Percentiles rank a stretch among this genome's conserved stretches.
Conservation (phyloP, 331 rosid genomes). For the Cydonia oblonga region DNA sequence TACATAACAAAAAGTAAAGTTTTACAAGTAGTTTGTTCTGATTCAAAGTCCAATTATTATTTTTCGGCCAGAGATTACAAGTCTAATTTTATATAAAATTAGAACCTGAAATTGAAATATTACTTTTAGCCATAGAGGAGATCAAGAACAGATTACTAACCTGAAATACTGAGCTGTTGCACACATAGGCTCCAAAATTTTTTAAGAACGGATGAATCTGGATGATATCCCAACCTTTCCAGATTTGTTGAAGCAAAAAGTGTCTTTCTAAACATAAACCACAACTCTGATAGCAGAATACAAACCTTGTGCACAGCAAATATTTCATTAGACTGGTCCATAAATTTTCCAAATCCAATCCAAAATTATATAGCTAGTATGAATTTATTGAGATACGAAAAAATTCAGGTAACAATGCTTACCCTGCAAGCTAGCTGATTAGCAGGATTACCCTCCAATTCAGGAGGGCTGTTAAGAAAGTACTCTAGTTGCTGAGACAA, state of each 20-base stretch:
- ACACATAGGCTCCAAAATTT: conserved; percentile 79
- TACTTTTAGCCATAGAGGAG: background rate
- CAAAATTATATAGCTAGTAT: background rate
- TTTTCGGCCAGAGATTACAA: background rate
- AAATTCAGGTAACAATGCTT: conserved; percentile 17
- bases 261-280: conserved; percentile 47
- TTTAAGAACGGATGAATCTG: conserved; percentile 38
- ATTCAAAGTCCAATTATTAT: background rate
- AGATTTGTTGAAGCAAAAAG: conserved; percentile 45
- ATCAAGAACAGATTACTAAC: conserved; percentile 19
- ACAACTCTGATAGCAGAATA: conserved; percentile 50
- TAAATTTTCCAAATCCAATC: background rate
- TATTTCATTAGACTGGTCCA: conserved; percentile 22
- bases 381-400: conserved; percentile 2
- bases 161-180: conserved; percentile 62
- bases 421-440: conserved; percentile 76
- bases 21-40: background rate
- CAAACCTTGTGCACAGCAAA: conserved; percentile 52
- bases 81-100: background rate
- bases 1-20: background rate
- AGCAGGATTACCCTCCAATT: conserved; percentile 38
- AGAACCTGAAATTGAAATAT: background rate
- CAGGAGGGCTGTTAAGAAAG: conserved; percentile 44
- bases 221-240: conserved; percentile 62
- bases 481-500: conserved; percentile 58